A percentile compares a stretch with the other conserved stretches of the same genome.
These are phyloP conservation scores for Lycium ferocissimum DNA, from an alignment of 257 asterid species.

Conservation along the genomic window DNA sequence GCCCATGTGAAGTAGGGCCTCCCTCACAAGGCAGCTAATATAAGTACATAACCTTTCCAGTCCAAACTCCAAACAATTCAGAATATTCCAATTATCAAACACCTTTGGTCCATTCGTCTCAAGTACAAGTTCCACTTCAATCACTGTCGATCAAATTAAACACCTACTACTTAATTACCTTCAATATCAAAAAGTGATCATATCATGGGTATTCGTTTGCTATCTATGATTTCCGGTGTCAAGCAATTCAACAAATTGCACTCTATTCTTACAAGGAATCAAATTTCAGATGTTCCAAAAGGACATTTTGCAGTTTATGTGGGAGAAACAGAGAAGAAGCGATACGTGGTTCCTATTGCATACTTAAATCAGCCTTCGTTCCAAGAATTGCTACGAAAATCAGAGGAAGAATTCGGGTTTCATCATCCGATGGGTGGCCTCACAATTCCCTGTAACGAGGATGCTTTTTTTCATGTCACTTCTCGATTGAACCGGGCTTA, in stretches of 20 bases:
- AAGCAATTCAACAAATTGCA: constrained; percentile 40
- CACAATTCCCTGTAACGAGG: constrained; percentile 30
- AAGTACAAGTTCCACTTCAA: background rate
- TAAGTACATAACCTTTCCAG: constrained; percentile 4
- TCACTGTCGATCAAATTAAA: background rate
- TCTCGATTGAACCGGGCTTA: constrained; percentile 21
- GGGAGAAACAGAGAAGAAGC: constrained; percentile 29
- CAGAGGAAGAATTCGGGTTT: constrained; percentile 34
- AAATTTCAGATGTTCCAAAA: constrained; percentile 30
- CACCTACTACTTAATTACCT: background rate
- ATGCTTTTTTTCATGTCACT: constrained; percentile 30
- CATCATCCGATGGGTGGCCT: constrained; percentile 33
- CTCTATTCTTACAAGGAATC: constrained; percentile 13
- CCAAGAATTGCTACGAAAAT: constrained; percentile 21
- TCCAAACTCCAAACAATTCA: background rate
- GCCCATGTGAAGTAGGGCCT: constrained; percentile 40
- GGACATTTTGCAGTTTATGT: constrained; percentile 32
- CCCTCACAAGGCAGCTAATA: constrained; percentile 23
- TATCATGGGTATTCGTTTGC: constrained; percentile 45
- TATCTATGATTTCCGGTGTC: constrained; percentile 32
- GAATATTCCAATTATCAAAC: background rate
- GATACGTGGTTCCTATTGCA: constrained; percentile 30
- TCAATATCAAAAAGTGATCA: background rate
- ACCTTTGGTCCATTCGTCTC: background rate
- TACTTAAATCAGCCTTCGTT: constrained; percentile 26